Conservation (phyloP, 2,329 filamentous ascomycete species). For the Aspergillus sojae region DNA sequence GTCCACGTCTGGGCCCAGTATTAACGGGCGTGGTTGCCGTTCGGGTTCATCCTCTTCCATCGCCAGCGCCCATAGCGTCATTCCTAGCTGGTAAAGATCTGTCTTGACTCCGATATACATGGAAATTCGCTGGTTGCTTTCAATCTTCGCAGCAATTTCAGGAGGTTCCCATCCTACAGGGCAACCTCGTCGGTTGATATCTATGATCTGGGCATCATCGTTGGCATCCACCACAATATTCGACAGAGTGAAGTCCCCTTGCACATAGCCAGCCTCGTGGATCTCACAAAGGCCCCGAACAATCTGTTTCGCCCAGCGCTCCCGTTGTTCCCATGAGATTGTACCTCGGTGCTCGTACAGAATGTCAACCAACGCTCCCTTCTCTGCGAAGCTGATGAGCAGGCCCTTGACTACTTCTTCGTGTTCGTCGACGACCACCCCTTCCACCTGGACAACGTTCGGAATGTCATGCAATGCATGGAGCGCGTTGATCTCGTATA, state of each 20-base stretch:
- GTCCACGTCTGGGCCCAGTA: slow-evolving; percentile 53
- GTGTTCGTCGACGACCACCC: slow-evolving; percentile 80
- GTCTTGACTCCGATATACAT: slow-evolving; percentile 99
- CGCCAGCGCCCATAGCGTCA: slow-evolving; percentile 93
- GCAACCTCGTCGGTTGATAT: slow-evolving; percentile 96
- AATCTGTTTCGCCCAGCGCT: slow-evolving; percentile 90
- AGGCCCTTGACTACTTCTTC: slow-evolving; percentile 79
- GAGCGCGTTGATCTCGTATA: slow-evolving; percentile 97
- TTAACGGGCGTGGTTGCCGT: slow-evolving; percentile 70
- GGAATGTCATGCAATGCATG: slow-evolving; percentile 71
- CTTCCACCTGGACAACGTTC: slow-evolving; percentile 83
- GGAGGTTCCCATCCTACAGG: slow-evolving; percentile 97
- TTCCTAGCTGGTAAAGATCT: slow-evolving; percentile 91
- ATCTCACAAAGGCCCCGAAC: slow-evolving; percentile 87
- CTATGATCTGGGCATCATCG: slow-evolving; percentile 92
- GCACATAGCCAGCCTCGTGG: slow-evolving; percentile 93
- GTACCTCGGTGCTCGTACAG: slow-evolving; percentile 74
- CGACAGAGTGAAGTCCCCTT: slow-evolving; percentile 94
- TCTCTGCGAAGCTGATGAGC: slow-evolving; percentile 82
- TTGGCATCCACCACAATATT: slow-evolving; percentile 91
- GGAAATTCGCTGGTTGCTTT: slow-evolving; percentile 84
- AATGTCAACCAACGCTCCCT: slow-evolving; percentile 86
- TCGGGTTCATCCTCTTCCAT: slow-evolving; percentile 90
- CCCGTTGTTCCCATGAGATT: slow-evolving; percentile 71
- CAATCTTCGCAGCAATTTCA: slow-evolving; percentile 81